Evolutionary conservation across 2,329 filamentous ascomycete species (phyloP).

Genomic region (Aspergillus latus): DNA sequence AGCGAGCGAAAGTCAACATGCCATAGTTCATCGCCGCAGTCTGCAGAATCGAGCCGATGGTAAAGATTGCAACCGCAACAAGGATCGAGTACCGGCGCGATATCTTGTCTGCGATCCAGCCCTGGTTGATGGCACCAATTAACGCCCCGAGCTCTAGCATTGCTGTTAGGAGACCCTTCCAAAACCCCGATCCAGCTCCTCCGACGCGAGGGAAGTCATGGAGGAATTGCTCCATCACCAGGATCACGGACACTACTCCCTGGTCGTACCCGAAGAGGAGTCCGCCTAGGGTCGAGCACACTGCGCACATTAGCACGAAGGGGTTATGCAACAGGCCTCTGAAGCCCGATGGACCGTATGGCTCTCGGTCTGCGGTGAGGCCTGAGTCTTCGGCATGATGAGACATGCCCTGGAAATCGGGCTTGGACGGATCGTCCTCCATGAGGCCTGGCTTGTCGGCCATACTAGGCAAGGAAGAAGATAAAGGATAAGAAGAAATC

Average conservation of each 20-base stretch:
- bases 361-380: too few species aligned
- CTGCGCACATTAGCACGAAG: too few species aligned
- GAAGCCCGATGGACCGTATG: too few species aligned
- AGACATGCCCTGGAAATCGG: too few species aligned
- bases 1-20: slow-evolving; percentile 50
- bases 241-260: slow-evolving; percentile 46
- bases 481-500: too few species aligned
- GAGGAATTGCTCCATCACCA: slow-evolving; percentile 56
- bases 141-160: slow-evolving; percentile 57
- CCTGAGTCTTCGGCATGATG: too few species aligned
- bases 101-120: slow-evolving; percentile 54
- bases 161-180: slow-evolving; percentile 52
- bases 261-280: slow-evolving; percentile 50
- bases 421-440: too few species aligned
- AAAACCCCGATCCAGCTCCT: slow-evolving; percentile 41
- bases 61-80: slow-evolving; percentile 53
- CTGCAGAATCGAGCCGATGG: slow-evolving; percentile 52
- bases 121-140: slow-evolving; percentile 46
- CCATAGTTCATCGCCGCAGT: slow-evolving; percentile 51
- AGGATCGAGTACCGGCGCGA: slow-evolving; percentile 55
- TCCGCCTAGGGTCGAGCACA: too few species aligned
- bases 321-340: too few species aligned
- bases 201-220: slow-evolving; percentile 46
- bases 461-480: too few species aligned
- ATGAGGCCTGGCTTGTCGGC: too few species aligned